Evolutionary conservation across 2,329 filamentous ascomycete species (phyloP), one percentile per base, ranked within the genome.

Genomic region (Talaromyces sp.): DNA sequence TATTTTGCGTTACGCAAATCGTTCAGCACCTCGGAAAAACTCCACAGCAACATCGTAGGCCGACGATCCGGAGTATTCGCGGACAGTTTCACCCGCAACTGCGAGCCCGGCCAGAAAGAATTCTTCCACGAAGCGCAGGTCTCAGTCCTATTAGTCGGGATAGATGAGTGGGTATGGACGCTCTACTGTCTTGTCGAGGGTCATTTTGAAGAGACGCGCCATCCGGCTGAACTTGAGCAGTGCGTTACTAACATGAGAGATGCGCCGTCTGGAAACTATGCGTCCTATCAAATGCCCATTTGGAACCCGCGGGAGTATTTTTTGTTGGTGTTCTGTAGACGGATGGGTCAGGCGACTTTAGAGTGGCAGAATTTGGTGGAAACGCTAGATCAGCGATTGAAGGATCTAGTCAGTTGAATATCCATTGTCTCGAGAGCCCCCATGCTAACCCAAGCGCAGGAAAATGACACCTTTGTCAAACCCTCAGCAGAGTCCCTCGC

Each of bases 351-450:
- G 25, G 60, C 60, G 2, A 54, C 60, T 0, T 22, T 63, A 34
- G 47, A 63, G n/a, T 54, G 49, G 60, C 60, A 22, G n/a, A 63
- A 63, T 7, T 36, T 54, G n/a, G 60, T 63, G 19, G 60, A 63
- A 22, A 63, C 19, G 19, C 31, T 43, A 15, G 45, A 54, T 15
- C 60, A 53, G 19, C 15, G 60, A n/a, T 15, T 54, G 0, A 63
- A 43, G 43, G 60, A 54, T 2, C 60, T 63, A n/a, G 31, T 63
- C 0, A 53, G 27, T 53, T 10, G 2, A 17, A 29, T 53, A 5
- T 31, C 17, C 15, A 31, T 8, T 5, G 29, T 53, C 27, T 53
- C 49, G n/a, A n/a, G 8, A 17, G 29, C 1, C 47, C 6, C 4
- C 1, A 22, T 45, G 10, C n/a, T 45, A 11, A 45, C 13, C 6